A percentile compares a stretch with the other conserved stretches of the same genome.
Evolutionary conservation across 495 filamentous ascomycete genomes (phyloP).

Genomic region (Parathielavia appendiculata): DNA sequence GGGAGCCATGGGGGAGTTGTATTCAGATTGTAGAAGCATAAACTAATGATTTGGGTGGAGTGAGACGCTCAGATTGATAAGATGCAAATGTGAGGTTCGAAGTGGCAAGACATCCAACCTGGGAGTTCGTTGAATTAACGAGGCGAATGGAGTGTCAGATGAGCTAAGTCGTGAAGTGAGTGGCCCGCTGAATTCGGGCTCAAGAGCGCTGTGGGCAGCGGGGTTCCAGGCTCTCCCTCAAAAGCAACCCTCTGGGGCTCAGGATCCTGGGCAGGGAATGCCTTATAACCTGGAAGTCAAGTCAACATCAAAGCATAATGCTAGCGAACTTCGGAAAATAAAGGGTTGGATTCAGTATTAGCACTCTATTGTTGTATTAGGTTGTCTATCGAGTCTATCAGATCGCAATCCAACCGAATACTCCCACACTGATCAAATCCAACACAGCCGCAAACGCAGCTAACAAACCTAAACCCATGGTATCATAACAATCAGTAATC

Average conservation of each 20-base stretch:
- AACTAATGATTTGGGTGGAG: too few relatives aligned
- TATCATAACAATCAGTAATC: neutral
- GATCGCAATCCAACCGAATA: neutral
- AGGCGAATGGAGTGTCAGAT: too few relatives aligned
- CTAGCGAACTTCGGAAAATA: too few relatives aligned
- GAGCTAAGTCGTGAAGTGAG: too few relatives aligned
- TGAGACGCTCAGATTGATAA: neutral
- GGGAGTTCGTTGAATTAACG: too few relatives aligned
- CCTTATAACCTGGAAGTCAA: too few relatives aligned
- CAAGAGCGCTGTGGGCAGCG: neutral
- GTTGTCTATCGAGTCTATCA: neutral
- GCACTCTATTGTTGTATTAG: neutral
- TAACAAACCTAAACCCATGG: neutral
- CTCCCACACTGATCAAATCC: neutral
- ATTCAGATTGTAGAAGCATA: too few relatives aligned
- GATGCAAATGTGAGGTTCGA: neutral
- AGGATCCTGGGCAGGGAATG: neutral
- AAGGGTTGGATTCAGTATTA: neutral
- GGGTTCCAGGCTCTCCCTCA: too few relatives aligned
- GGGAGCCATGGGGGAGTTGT: slow-evolving; percentile 15
- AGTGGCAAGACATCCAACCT: too few relatives aligned
- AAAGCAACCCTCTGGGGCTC: too few relatives aligned
- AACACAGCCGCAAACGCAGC: neutral
- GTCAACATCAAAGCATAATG: too few relatives aligned
- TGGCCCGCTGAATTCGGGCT: neutral